Conservation (phyloP, 2,329 filamentous ascomycete species). For the Colletotrichum euphorbiae region DNA sequence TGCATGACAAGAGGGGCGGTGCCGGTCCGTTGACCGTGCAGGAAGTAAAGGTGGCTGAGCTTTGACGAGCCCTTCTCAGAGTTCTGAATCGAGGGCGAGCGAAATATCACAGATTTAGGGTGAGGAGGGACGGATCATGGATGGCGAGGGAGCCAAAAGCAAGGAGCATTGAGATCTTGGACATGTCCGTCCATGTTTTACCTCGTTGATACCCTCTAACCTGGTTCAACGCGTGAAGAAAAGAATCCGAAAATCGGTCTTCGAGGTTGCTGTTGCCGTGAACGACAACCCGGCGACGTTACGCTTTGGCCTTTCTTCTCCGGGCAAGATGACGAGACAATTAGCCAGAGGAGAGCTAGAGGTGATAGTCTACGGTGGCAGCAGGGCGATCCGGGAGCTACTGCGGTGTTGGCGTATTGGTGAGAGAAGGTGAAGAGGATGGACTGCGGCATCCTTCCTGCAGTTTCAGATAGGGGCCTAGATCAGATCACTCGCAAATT, state of each 20-base stretch:
- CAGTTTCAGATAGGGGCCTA: conserved; percentile 27
- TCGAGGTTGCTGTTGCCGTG: background rate
- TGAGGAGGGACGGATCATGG: conserved; percentile 1
- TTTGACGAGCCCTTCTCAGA: conserved; percentile 21
- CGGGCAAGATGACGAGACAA: background rate
- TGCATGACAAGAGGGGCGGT: conserved; percentile 32
- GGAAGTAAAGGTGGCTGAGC: conserved; percentile 34
- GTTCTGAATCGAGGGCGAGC: conserved; percentile 21
- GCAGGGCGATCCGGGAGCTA: conserved; percentile 33
- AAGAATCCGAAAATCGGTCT: conserved; percentile 20
- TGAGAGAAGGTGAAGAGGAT: background rate
- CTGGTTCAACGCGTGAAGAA: conserved; percentile 5
- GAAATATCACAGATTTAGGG: conserved; percentile 1
- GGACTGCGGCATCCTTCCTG: conserved; percentile 8
- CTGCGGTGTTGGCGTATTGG: conserved; percentile 1
- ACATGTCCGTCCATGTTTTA: conserved; percentile 12
- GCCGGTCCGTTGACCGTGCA: conserved; percentile 32
- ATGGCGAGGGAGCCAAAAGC: background rate
- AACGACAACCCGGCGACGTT: background rate
- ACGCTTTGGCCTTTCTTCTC: conserved; percentile 10
- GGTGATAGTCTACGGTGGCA: background rate
- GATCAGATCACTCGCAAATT: conserved; percentile 8
- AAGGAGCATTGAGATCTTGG: conserved; percentile 7
- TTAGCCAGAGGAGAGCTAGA: background rate
- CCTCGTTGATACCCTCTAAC: background rate